These are phyloP conservation scores for Phytopythium helicoides DNA, from an alignment of 352 stramenopile genomes.

Conservation along the genomic window DNA sequence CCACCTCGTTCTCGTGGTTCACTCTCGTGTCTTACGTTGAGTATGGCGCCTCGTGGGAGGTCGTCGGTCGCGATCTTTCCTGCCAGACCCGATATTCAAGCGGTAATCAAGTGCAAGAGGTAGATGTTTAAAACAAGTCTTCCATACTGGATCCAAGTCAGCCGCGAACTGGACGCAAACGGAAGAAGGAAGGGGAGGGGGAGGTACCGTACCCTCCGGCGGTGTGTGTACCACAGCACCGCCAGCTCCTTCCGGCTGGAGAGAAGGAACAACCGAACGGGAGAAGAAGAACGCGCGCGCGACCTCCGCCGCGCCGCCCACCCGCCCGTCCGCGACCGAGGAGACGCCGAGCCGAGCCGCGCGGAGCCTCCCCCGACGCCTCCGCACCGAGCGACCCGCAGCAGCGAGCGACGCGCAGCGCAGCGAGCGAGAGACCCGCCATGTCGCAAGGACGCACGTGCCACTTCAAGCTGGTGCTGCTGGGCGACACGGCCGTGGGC, in stretches of 20 bases:
- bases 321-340: no score
- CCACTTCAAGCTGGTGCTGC: constrained; percentile 99
- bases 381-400: no score
- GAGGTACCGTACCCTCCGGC: background rate
- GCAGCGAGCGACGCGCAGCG: no score
- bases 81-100: background rate
- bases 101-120: background rate
- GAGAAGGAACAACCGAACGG: background rate
- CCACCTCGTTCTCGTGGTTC: background rate
- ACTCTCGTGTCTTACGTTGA: background rate
- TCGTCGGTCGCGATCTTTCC: constrained; percentile 3
- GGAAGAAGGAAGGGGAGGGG: constrained; percentile 3
- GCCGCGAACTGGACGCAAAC: constrained; percentile 4
- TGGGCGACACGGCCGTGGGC: constrained; percentile 98
- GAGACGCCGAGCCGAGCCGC: no score
- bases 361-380: no score
- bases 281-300: no score
- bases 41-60: background rate
- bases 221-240: background rate
- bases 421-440: constrained; percentile 1
- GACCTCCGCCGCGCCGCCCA: no score
- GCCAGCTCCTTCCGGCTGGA: background rate
- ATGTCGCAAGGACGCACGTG: constrained; percentile 86
- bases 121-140: background rate
- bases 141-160: no score